Evolutionary conservation across 768 basidiomycete genomes (phyloP), one percentile per base, ranked within the genome.

Genomic region (Melanogaster broomeanus): DNA sequence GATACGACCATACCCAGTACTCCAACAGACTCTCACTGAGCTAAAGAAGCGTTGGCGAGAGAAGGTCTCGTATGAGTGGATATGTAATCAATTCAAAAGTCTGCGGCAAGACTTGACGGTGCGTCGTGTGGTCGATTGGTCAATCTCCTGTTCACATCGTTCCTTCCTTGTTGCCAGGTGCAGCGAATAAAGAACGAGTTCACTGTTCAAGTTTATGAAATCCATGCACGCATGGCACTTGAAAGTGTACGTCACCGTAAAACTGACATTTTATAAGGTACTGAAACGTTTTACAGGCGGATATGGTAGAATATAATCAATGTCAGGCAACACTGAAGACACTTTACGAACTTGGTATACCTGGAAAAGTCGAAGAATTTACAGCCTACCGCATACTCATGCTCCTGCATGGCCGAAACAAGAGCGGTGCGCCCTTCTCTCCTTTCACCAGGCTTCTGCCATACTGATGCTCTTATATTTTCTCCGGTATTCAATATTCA

Each of bases 121-220:
- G 74, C 75, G 90, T 81, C 41, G 28, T 25, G 3, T 18, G 2
- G 47, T 49, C 38, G 2, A 6, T 38, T 13, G 8, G 12, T 34
- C 12, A 21, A 5, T 34, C 21, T 27, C 18, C 31, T 49, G 43
- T 45, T 58, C 52, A 52, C 49, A 28, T 48, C 22, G 35, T 35
- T 52, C 46, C 42, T 40, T 51, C 45, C 59, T 24, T 41, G 34
- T 48, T 31, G 39, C 21, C 40, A 98, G 96, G 96, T 99, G 21
- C 97, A 99, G 74, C 87, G 97, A 28, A 97, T 99, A 60, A 98
- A 97, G 75, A 98, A 97, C 60, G 92, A 96, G 49, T 97, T 99
- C 63, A 98, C 97, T 7, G 93, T 96, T 24, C 81, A 88, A 68
- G 97, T 97, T 11, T 99, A 99, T 65, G 97, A 99, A 68, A 97